phyloP scores from a whole-genome alignment of 148 eudicot genomes.

The Fagopyrum tataricum region DNA sequence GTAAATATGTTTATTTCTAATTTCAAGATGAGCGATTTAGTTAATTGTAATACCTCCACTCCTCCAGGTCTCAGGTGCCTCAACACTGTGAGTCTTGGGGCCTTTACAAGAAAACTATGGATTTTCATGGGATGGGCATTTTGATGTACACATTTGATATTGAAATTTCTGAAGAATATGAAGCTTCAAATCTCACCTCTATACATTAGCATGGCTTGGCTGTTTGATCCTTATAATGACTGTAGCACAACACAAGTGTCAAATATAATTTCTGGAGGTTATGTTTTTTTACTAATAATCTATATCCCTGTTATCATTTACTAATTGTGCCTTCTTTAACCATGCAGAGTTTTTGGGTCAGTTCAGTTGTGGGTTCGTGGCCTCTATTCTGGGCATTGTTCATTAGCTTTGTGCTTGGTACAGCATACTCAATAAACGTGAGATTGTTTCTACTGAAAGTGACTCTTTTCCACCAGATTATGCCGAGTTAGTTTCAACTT shows the following conservation, averaged over 20 bases:
- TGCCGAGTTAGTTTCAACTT: not conserved
- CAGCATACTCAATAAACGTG: conserved; percentile 92
- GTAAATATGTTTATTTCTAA: not conserved
- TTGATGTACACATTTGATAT: not conserved
- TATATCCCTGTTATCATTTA: not conserved
- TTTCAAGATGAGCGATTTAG: not conserved
- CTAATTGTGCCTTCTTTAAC: conserved; percentile 12
- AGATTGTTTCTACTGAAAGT: conserved; percentile 21
- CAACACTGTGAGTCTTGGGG: not conserved
- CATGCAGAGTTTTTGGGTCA: conserved; percentile 82
- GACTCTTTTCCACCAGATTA: not conserved
- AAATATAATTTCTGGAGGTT: not conserved
- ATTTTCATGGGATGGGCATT: not conserved
- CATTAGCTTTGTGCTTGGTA: conserved; percentile 85
- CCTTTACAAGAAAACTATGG: not conserved
- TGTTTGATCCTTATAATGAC: not conserved
- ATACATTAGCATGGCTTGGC: not conserved
- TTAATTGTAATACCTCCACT: not conserved
- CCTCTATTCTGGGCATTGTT: conserved; percentile 92
- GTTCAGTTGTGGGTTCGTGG: conserved; percentile 73
- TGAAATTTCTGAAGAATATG: not conserved
- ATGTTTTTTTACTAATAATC: not conserved
- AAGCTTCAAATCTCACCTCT: not conserved
- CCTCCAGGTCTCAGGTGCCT: not conserved
- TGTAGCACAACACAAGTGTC: not conserved